Evolutionary conservation across 148 eudicot genomes (phyloP), one percentile per base, ranked within the genome.

Genomic region (Pharnaceum exiguum): DNA sequence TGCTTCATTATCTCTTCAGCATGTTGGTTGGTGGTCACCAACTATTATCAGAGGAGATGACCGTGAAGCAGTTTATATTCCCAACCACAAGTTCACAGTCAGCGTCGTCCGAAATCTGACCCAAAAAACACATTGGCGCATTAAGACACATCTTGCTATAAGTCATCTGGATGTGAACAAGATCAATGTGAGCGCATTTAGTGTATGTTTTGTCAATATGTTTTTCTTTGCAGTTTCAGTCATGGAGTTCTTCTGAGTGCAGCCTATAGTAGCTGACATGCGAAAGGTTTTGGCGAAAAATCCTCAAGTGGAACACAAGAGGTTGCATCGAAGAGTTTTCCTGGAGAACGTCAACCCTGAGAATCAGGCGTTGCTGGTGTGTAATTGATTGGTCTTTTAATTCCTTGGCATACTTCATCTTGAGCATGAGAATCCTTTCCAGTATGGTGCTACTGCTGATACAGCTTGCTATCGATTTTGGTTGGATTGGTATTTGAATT

Each of bases 1-100:
- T 7, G 31, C 46, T 45, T 12, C 23, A 13, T 29, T 40, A 28
- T 71, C 27, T 40, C 69, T 43, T 58, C 80, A 90, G 97, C 95
- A 84, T 71, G 85, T 90, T 35, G 97, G 97, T 24, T 90, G 97
- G 97, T 90, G 95, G 95, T 87, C 97, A 23, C 95, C 97, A 61
- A 90, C 97, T 55, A 78, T 87, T 53, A 65, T 90, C 58, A 79
- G 97, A 73, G 97, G 97, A 32, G 97, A 90, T 68, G 91, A 90
- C 50, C 91, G 97, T 61, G 95, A 90, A 77, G 97, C 93, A 51
- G 75, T 90, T 67, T 82, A 90, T 72, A 87, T 90, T 62, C 97
- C 97, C 16, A 90, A 90, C 75, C 91, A 90, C 78, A 87, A 90
- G 74, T 87, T 90, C 58, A 90, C 97, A 0, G 79, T 90, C 64